A percentile compares a stretch with the other conserved stretches of the same genome.
Conservation (phyloP, 768 basidiomycete genomes). For the Naganishia randhawae region DNA sequence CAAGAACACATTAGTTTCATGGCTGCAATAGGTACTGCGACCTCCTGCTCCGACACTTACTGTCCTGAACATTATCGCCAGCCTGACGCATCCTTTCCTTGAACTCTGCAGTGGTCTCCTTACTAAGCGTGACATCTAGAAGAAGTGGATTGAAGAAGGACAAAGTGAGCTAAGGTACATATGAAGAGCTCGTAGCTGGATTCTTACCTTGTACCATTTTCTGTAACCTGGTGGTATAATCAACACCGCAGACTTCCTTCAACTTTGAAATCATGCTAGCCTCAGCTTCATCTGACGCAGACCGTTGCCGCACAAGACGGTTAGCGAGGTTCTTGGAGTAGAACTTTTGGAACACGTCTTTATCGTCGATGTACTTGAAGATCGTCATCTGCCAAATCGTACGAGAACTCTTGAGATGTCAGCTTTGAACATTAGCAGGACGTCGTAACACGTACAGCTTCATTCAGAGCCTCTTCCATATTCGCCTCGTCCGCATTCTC, state of each 20-base stretch:
- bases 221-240: constrained; percentile 92
- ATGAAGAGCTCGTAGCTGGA: neutral
- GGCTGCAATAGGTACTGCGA: neutral
- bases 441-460: constrained; percentile 62
- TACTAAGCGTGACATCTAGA: constrained; percentile 87
- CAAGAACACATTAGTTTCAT: neutral
- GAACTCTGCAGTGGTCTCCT: constrained; percentile 91
- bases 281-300: constrained; percentile 92
- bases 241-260: constrained; percentile 93
- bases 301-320: constrained; percentile 83
- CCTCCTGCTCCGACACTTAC: neutral
- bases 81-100: constrained; percentile 86
- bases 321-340: constrained; percentile 91
- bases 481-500: constrained; percentile 79
- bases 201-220: constrained; percentile 87
- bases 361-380: constrained; percentile 98
- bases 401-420: neutral
- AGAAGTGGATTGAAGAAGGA: constrained; percentile 14
- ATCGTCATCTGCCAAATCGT: constrained; percentile 70
- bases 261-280: constrained; percentile 97
- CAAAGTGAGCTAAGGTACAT: neutral
- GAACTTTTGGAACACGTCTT: constrained; percentile 97
- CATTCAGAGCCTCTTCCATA: constrained; percentile 80
- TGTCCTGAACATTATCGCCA: constrained; percentile 53
- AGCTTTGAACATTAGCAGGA: neutral